phyloP scores from a whole-genome alignment of 495 filamentous ascomycete species.

The Pyrenula aspistea region DNA sequence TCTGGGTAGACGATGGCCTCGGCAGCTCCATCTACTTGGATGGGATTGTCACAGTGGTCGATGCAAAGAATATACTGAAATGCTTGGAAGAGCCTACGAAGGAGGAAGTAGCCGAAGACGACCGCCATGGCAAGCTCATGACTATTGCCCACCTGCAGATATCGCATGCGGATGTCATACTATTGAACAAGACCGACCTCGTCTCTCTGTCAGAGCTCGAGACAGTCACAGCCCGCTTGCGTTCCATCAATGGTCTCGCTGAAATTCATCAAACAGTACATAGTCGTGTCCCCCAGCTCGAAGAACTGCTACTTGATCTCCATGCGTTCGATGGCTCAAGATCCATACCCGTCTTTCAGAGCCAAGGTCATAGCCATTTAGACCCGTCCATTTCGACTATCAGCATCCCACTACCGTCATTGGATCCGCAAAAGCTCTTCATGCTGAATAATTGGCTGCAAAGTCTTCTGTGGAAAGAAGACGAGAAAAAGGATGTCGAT shows the following conservation, averaged over 20 bases:
- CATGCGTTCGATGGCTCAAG: constrained; percentile 81
- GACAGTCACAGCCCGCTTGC: constrained; percentile 50
- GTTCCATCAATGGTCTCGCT: constrained; percentile 81
- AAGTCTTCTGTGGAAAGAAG: constrained; percentile 65
- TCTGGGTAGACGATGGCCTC: constrained; percentile 94
- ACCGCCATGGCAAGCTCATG: constrained; percentile 51
- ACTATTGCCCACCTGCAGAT: constrained; percentile 94
- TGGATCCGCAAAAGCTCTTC: constrained; percentile 40
- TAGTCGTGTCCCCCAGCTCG: constrained; percentile 66
- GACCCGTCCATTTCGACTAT: constrained; percentile 89
- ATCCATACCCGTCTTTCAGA: constrained; percentile 46
- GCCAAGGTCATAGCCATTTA: constrained; percentile 65
- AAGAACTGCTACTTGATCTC: constrained; percentile 76
- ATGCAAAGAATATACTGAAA: constrained; percentile 80
- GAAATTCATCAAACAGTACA: constrained; percentile 71
- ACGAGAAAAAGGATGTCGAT: constrained; percentile 35
- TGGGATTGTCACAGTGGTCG: constrained; percentile 90
- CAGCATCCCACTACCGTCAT: constrained; percentile 46
- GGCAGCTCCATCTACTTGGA: constrained; percentile 92
- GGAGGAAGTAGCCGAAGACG: constrained; percentile 34
- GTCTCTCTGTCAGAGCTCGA: constrained; percentile 59
- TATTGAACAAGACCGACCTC: constrained; percentile 90
- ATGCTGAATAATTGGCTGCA: constrained; percentile 73
- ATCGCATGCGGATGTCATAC: constrained; percentile 89
- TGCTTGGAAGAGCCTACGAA: constrained; percentile 64